Percentiles rank a stretch among this genome's conserved stretches.
Conservation (phyloP, 352 stramenopile species). For the Phytophthora parvispora region DNA sequence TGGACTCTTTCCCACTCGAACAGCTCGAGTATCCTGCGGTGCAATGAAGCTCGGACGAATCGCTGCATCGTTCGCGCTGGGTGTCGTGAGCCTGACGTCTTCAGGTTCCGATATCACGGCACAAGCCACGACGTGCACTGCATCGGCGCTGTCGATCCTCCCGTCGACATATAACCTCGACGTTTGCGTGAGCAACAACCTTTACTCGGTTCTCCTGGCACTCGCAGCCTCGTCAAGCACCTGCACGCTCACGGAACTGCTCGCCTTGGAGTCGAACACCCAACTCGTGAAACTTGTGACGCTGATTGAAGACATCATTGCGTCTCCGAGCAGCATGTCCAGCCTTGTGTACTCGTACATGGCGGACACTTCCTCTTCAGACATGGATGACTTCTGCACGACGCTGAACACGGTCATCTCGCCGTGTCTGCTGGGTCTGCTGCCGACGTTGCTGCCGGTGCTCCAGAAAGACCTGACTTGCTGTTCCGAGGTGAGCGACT, state of each 20-base stretch:
- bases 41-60: constrained; percentile 36
- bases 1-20: neutral
- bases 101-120: constrained; percentile 3
- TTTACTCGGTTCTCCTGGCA: constrained; percentile 33
- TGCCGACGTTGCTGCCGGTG: constrained; percentile 38
- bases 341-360: constrained; percentile 55
- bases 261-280: constrained; percentile 35
- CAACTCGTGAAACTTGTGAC: constrained; percentile 37
- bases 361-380: constrained; percentile 32
- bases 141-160: constrained; percentile 37
- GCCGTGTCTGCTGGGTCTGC: constrained; percentile 43
- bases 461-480: constrained; percentile 43
- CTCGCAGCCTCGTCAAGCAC: constrained; percentile 30
- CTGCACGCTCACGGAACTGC: constrained; percentile 42
- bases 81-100: constrained; percentile 13
- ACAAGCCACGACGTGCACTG: constrained; percentile 28
- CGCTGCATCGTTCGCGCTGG: constrained; percentile 12
- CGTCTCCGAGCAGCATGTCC: constrained; percentile 44
- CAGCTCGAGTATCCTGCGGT: constrained; percentile 2
- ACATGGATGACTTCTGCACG: constrained; percentile 52
- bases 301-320: constrained; percentile 39
- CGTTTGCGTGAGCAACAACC: constrained; percentile 57
- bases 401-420: constrained; percentile 46
- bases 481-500: constrained; percentile 54
- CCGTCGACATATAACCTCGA: constrained; percentile 48